phyloP scores from a whole-genome alignment of 768 basidiomycete species.

The Suillus variegatus region DNA sequence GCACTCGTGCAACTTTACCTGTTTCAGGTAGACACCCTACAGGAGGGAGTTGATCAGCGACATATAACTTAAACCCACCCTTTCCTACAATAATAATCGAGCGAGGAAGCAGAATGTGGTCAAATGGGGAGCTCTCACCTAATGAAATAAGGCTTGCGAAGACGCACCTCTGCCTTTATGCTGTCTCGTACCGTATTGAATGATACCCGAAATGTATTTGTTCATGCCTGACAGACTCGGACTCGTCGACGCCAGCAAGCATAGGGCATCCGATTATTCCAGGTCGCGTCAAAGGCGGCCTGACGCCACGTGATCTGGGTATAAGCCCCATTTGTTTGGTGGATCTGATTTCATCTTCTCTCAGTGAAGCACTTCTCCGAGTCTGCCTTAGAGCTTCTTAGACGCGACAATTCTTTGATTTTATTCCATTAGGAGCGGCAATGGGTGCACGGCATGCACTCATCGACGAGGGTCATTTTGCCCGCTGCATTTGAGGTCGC shows the following conservation, averaged over 20 bases:
- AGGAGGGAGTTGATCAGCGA: neutral
- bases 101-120: neutral
- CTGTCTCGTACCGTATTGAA: neutral
- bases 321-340: neutral
- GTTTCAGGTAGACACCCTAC: neutral
- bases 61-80: neutral
- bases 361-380: neutral
- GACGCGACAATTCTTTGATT: neutral
- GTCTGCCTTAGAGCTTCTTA: neutral
- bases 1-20: neutral
- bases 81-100: neutral
- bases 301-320: too few relatives aligned
- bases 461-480: slow-evolving; percentile 73
- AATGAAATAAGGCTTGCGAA: too few relatives aligned
- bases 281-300: too few relatives aligned
- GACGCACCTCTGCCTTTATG: neutral
- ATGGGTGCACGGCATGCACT: slow-evolving; percentile 79
- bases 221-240: neutral
- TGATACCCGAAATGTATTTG: neutral
- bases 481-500: slow-evolving; percentile 85
- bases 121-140: neutral
- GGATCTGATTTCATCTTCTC: neutral
- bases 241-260: neutral
- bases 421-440: slow-evolving; percentile 33
- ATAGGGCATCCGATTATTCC: too few relatives aligned